Base-by-base conservation (phyloP, 1,284 basidiomycete genomes). In the Austroboletus olivaceoglutinosus region DNA sequence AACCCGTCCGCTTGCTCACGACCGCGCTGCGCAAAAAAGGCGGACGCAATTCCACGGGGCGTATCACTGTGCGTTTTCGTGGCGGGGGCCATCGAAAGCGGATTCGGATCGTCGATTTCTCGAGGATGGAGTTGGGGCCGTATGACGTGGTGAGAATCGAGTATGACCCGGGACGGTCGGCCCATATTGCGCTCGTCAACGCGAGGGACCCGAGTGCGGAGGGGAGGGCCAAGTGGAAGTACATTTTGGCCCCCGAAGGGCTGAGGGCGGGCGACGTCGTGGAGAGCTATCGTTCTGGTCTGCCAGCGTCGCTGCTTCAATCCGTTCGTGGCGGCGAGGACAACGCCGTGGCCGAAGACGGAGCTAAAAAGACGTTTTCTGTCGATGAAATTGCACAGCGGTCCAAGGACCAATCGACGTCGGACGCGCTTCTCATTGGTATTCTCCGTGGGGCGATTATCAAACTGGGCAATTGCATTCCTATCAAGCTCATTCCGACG, bases 141-240 rank as follows among this genome's bases (percentile, higher is more conserved):
- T 91, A 93, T 67, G 86, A 93, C 58, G 94, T 98, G 39, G 80
- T 96, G 15, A 83, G 95, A 39, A 91, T 99, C 61, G 96, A 99
- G 72, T 99, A 98, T 69, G 96, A 99, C 75, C 96, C 96, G 0
- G 91, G 91, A 29, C 81, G 96, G 45, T 91, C 87, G 39, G 93
- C 91, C 4, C 97, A 99, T 70, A 95, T 99, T 63, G 96, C 96
- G 1, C 80, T 99, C 47, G 67, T 98, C 58, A 77, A 80, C 62
- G 83, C 78, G 65, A 76, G 85, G 52, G 70, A 83, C 60, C 71
- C 74, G 1, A 65, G 64, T 16, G 72, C 73, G 19, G 70, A 76
- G 60, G 81, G 80, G 5, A 68, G 51, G 54, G 72, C 79, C 58
- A 74, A 75, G 61, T 85, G 81, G 80, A 89, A 84, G 63, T 98